Conservation (phyloP, 2,329 filamentous ascomycete species). For the Xylariaceae sp. region DNA sequence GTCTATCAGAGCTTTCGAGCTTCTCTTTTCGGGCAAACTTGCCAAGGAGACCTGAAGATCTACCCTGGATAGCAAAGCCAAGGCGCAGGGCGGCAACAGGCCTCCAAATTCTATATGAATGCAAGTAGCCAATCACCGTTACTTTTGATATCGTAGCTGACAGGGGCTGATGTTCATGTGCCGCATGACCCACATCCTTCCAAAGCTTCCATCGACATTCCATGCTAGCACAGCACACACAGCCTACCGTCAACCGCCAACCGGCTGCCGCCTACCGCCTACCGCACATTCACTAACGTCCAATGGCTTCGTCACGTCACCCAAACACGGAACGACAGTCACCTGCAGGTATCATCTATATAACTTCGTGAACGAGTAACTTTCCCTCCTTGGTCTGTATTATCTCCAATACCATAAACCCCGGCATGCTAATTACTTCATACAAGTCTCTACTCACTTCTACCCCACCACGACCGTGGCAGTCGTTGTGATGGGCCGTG, state of each 20-base stretch:
- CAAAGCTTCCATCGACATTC: slow-evolving; percentile 34
- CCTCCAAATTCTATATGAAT: too few relatives aligned
- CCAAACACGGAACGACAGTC: too few relatives aligned
- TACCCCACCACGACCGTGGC: background rate
- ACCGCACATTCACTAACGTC: too few relatives aligned
- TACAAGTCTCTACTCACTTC: slow-evolving; percentile 13
- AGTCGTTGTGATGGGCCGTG: background rate
- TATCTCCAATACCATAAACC: background rate
- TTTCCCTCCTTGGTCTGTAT: background rate
- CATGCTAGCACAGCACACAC: too few relatives aligned
- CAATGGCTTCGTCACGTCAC: too few relatives aligned
- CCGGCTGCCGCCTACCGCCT: too few relatives aligned
- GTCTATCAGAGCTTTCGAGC: slow-evolving; percentile 3
- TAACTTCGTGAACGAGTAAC: slow-evolving; percentile 9
- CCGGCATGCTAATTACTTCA: background rate
- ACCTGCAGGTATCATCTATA: too few relatives aligned
- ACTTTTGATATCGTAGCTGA: slow-evolving; percentile 21
- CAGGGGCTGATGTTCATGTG: too few relatives aligned
- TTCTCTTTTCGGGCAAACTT: slow-evolving; percentile 14
- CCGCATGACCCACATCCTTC: too few relatives aligned
- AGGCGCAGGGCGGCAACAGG: too few relatives aligned
- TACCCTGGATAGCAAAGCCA: slow-evolving; percentile 9
- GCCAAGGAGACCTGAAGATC: slow-evolving; percentile 6
- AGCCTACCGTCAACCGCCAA: too few relatives aligned
- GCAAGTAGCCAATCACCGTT: slow-evolving; percentile 11